Evolutionary conservation across 345 rosid genomes (phyloP), one percentile per base, ranked within the genome.

Genomic region (Cardiospermum halicacabum): DNA sequence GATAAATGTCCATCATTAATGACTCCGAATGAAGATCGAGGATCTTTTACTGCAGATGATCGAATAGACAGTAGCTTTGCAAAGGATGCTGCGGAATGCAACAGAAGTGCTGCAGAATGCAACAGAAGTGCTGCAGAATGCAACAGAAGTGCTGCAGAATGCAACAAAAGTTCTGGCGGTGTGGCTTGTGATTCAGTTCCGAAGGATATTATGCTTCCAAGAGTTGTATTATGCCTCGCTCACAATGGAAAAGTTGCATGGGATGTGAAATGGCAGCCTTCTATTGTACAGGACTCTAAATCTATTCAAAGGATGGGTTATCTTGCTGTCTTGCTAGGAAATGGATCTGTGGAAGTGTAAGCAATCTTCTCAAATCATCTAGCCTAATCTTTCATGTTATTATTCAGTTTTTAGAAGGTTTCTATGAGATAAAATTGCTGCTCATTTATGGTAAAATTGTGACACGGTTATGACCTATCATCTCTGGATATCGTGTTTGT

Each of bases 281-380:
- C 42, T 60, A 61, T 65, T 74, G 62, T 25, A 40, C 64, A 73
- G 43, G 74, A 77, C 67, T 73, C 84, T 66, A 53, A 68, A 71
- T 76, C 68, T 81, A 73, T 69, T 69, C 85, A 81, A 49, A 82
- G 81, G 58, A 81, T 94, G 92, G 97, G 99, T 18, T 94, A 84
- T 74, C 88, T 94, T 74, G 97, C 96, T 57, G 95, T 89, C 76
- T 62, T 91, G 77, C 85, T 91, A 19, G 99, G 97, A 70, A 84
- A 84, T 72, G 97, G 99, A 70, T 87, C 93, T 53, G 57, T 94
- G 56, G 99, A 94, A 85, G 95, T 91, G 96, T 94, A 85, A 87
- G 89, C 31, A 53, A 60, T 59, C 72, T 76, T 57, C 65, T 69
- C 66, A 45, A 13, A 11, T 65, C 63, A 6, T 31, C 24, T 56